phyloP scores from a whole-genome alignment of 164 flowering plant species.

The Nymphaea thermarum region DNA sequence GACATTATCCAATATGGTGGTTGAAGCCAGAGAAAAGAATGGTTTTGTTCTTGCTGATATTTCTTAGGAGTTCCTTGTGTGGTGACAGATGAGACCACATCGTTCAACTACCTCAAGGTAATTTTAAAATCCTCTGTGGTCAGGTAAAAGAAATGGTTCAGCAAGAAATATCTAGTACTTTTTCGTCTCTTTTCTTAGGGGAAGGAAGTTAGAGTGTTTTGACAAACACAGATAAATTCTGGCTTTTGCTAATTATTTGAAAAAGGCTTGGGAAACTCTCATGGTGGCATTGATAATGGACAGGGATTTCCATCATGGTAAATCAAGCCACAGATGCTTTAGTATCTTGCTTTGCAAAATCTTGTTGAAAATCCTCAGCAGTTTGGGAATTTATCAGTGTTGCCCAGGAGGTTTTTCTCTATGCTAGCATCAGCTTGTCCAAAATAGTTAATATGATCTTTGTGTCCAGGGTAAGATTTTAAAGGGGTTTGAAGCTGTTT shows the following conservation, averaged over 20 bases:
- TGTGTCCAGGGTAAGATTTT: conserved; percentile 69
- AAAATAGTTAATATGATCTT: too few species aligned
- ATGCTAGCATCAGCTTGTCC: not conserved
- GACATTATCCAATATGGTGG: conserved; percentile 99
- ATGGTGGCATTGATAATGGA: not conserved
- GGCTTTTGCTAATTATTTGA: not conserved
- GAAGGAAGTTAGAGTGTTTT: not conserved
- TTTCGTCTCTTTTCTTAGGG: not conserved
- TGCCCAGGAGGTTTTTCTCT: not conserved
- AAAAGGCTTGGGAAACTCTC: not conserved
- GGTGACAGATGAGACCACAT: conserved; percentile 86
- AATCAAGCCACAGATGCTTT: not conserved
- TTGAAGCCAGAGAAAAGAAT: conserved; percentile 99
- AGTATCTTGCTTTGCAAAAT: not conserved
- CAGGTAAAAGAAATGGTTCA: not conserved
- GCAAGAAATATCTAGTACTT: too few species aligned
- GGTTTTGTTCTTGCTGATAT: conserved; percentile 71
- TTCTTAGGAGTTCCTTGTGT: too few species aligned
- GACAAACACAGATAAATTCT: not conserved
- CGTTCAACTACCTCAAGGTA: conserved; percentile 83
- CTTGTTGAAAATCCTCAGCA: not conserved
- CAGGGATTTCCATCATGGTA: too few species aligned
- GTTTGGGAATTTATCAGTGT: not conserved
- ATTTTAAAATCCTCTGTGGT: conserved; percentile 2
- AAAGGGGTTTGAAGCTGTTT: conserved; percentile 65